Percentiles rank a stretch among this genome's conserved stretches.
Conservation (phyloP, 2,329 filamentous ascomycete species). For the Scytalidium lignicola region DNA sequence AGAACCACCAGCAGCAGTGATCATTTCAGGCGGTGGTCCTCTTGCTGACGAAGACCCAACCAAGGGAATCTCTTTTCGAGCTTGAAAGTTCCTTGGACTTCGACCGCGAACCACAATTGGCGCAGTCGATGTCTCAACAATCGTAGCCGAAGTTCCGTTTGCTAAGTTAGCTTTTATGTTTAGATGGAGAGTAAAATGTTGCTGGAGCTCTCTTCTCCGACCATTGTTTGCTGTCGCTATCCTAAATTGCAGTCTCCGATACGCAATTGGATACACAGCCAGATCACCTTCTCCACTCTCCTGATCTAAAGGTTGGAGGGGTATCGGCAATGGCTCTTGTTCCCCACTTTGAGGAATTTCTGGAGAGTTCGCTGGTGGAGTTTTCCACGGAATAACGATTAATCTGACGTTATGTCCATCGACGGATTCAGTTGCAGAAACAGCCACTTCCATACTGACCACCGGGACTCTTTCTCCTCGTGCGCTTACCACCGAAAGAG, state of each 20-base stretch:
- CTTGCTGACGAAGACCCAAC: constrained; percentile 28
- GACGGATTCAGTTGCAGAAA: constrained; percentile 91
- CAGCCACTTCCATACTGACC: constrained; percentile 74
- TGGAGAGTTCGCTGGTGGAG: constrained; percentile 74
- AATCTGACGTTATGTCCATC: constrained; percentile 89
- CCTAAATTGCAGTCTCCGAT: constrained; percentile 88
- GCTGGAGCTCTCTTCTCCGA: constrained; percentile 87
- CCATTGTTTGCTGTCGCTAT: constrained; percentile 97
- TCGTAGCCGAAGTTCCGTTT: constrained; percentile 74
- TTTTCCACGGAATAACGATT: constrained; percentile 98
- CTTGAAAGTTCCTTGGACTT: constrained; percentile 91
- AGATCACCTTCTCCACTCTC: constrained; percentile 49
- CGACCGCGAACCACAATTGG: constrained; percentile 91
- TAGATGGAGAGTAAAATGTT: constrained; percentile 87
- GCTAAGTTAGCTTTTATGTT: constrained; percentile 80
- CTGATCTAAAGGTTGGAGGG: constrained; percentile 64
- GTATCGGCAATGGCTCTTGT: constrained; percentile 80
- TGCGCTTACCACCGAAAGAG: constrained; percentile 77
- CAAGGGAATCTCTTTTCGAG: constrained; percentile 86
- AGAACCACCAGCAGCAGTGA: constrained; percentile 13
- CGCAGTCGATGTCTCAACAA: constrained; percentile 80
- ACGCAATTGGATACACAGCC: constrained; percentile 86
- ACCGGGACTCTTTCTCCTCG: constrained; percentile 81
- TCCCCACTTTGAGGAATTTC: constrained; percentile 62
- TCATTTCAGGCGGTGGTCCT: constrained; percentile 25